Base-by-base conservation (phyloP, 2,329 filamentous ascomycete genomes). In the Sclerotinia sclerotiorum region DNA sequence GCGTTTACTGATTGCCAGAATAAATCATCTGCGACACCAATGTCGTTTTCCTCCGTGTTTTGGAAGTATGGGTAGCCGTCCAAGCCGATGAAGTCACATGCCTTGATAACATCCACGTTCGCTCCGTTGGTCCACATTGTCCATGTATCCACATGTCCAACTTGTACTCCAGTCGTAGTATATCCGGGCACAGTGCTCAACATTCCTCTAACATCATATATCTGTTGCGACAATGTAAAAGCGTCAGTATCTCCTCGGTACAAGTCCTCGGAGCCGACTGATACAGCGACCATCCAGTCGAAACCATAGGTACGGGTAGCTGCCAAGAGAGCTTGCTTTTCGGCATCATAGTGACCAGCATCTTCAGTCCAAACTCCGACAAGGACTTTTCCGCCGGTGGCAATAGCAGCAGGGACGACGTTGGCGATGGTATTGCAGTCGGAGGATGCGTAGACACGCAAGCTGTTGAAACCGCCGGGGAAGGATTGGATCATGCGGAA, bases 111-210 rank as follows among this genome's bases (percentile, higher is more conserved):
- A 67, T 80, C 78, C 73, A 82, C 82, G 81, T 89, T 90, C 75
- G 82, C 83, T 69, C 77, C 70, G 78, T 90, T 85, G 58, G 84
- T 81, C 85, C 86, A 88, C 58, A 82, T 83, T 56, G 87, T 87
- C 85, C 87, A 90, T 65, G 88, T 90, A 78, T 91, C 88, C 72
- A 90, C 88, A 78, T 90, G 88, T 21, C 88, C 81, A 11, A 94
- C 85, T 63, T 84, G 80, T 1, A 74, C 73, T 70, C 89, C 80
- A 65, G 85, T 80, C 62, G 86, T 82, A 69, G 83, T 79, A 62
- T 81, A 81, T 77, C 81, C 78, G 0, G 80, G 75, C 11, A 81
- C 78, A 10, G 80, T 81, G 19, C 82, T 80, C 46, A 85, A 80
- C 79, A 85, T 84, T 10, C 81, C 82, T 27, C 84, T 80, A 15